phyloP scores from a whole-genome alignment of 441 rosid genomes.

The Omphalea diandra region DNA sequence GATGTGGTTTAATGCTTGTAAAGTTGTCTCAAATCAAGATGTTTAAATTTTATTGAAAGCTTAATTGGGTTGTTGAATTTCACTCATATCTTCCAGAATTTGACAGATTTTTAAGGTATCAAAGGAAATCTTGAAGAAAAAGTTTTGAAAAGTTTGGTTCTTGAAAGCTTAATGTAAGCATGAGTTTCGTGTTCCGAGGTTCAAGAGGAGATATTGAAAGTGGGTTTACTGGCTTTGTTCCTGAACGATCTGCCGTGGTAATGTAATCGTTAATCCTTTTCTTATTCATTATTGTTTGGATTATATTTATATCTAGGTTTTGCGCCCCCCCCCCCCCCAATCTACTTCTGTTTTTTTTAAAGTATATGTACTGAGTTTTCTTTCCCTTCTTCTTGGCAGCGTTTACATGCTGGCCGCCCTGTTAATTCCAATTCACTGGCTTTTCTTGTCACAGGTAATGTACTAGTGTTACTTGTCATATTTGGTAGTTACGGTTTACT shows the following conservation, averaged over 20 bases:
- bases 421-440: conserved; percentile 80
- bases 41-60: too few relatives aligned
- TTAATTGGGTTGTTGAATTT: too few relatives aligned
- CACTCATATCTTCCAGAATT: not conserved
- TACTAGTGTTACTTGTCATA: conserved; percentile 3
- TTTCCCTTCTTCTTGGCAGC: conserved; percentile 37
- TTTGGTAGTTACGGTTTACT: too few relatives aligned
- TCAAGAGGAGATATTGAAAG: conserved; percentile 74
- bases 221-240: conserved; percentile 61
- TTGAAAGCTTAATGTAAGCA: conserved; percentile 25
- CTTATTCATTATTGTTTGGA: too few relatives aligned
- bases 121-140: not conserved
- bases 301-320: not conserved
- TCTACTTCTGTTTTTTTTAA: not conserved
- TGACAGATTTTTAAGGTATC: conserved; percentile 20
- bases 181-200: conserved; percentile 89
- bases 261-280: not conserved
- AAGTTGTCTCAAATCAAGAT: too few relatives aligned
- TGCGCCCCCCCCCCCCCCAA: too few relatives aligned
- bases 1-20: too few relatives aligned
- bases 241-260: conserved; percentile 69
- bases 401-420: conserved; percentile 72
- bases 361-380: not conserved
- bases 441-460: conserved; percentile 79
- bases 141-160: conserved; percentile 4